Conservation (phyloP, 2,329 filamentous ascomycete genomes). For the Exophiala alcalophila region DNA sequence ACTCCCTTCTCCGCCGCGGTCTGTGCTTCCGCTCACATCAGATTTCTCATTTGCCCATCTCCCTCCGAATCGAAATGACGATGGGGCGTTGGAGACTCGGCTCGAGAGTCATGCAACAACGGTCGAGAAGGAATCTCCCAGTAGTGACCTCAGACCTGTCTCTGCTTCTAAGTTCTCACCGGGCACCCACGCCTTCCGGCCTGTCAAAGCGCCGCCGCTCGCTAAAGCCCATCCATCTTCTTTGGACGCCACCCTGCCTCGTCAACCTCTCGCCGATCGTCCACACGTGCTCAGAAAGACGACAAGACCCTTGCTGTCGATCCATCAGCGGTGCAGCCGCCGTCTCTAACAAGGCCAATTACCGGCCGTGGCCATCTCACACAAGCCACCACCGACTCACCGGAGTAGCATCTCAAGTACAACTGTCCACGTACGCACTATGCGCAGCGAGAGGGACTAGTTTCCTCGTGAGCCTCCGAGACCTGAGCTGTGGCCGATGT, state of each 20-base stretch:
- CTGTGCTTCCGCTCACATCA: constrained; percentile 3
- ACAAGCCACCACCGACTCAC: constrained; percentile 11
- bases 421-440: constrained; percentile 8
- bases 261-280: constrained; percentile 12
- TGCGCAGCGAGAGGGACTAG: too few species aligned
- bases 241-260: too few species aligned
- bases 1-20: not conserved
- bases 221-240: too few species aligned
- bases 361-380: not conserved
- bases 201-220: too few species aligned
- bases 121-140: too few species aligned
- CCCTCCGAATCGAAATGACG: constrained; percentile 2
- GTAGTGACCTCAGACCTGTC: too few species aligned
- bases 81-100: too few species aligned
- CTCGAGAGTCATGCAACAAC: too few species aligned
- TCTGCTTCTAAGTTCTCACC: too few species aligned
- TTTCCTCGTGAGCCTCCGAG: too few species aligned
- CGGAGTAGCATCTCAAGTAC: constrained; percentile 4
- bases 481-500: too few species aligned
- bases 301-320: constrained; percentile 10
- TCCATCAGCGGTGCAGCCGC: constrained; percentile 8
- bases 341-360: constrained; percentile 10
- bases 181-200: too few species aligned
- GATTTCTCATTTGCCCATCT: constrained; percentile 13
- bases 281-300: constrained; percentile 13